Evolutionary conservation across 2,329 filamentous ascomycete genomes (phyloP).

Genomic region (Curvularia lunata): DNA sequence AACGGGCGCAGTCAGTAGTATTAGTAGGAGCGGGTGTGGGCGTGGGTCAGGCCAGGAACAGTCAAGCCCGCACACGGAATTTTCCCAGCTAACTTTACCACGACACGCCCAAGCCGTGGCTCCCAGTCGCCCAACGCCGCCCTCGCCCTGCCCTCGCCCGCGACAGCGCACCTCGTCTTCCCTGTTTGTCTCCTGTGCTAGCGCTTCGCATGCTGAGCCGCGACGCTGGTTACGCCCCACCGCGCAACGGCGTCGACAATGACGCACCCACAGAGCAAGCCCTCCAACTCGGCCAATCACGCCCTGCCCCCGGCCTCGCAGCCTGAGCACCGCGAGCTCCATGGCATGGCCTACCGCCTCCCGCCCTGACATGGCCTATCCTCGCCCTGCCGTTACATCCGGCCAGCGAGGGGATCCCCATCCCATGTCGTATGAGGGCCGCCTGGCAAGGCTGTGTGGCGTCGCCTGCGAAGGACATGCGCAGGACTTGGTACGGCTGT

Average conservation of each 20-base stretch:
- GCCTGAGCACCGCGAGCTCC: not conserved
- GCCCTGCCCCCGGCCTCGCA: not conserved
- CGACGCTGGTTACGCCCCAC: conserved; percentile 18
- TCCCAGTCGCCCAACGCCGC: conserved; percentile 9
- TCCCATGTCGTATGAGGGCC: too few species aligned
- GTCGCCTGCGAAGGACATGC: too few species aligned
- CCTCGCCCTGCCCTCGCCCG: too few species aligned
- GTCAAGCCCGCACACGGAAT: conserved; percentile 15
- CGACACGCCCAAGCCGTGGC: conserved; percentile 11
- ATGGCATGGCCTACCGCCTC: not conserved
- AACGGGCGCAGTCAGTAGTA: not conserved
- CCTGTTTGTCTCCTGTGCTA: conserved; percentile 19
- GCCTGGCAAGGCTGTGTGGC: too few species aligned
- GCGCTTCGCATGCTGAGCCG: conserved; percentile 12
- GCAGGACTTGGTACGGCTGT: too few species aligned
- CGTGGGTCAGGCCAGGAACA: conserved; percentile 12
- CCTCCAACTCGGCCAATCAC: conserved; percentile 7
- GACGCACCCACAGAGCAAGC: conserved; percentile 7
- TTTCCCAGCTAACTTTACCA: conserved; percentile 20
- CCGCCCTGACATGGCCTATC: conserved; percentile 1
- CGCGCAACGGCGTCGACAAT: conserved; percentile 15
- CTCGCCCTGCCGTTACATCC: conserved; percentile 22
- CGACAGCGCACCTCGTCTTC: conserved; percentile 1
- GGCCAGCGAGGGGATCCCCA: conserved; percentile 10
- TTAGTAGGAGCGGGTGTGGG: not conserved